Conservation (phyloP, 306 rosid species). For the Citrullus mucosospermus region DNA sequence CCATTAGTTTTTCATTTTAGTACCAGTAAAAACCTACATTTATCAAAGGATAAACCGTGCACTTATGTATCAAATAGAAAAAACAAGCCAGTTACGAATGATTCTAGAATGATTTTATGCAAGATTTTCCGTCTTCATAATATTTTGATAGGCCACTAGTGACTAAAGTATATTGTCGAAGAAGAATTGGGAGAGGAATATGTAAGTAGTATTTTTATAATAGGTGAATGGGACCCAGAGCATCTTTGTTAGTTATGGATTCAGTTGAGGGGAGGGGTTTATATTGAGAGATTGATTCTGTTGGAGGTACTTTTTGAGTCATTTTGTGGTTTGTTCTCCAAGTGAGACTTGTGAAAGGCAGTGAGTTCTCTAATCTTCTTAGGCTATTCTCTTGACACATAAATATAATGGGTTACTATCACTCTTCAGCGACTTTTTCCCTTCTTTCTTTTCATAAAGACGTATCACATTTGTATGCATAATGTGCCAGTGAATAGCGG, state of each 20-base stretch:
- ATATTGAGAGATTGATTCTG: not conserved
- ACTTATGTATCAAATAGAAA: not conserved
- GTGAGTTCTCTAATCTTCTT: not conserved
- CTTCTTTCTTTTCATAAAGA: not conserved
- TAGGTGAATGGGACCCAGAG: not conserved
- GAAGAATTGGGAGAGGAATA: not conserved
- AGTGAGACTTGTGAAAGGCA: not conserved
- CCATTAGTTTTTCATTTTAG: not conserved
- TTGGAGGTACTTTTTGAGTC: not conserved
- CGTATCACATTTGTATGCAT: not conserved
- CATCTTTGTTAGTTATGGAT: not conserved
- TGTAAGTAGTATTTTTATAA: not conserved
- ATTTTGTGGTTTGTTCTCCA: not conserved
- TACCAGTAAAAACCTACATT: not conserved
- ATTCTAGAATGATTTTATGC: not conserved
- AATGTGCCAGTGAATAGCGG: constrained; percentile 44
- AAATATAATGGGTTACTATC: not conserved
- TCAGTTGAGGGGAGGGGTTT: not conserved
- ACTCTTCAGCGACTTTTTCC: not conserved
- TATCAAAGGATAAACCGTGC: not conserved
- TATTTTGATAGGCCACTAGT: not conserved
- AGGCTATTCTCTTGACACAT: not conserved
- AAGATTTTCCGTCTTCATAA: not conserved
- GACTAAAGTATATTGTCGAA: not conserved
- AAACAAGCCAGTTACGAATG: not conserved